A percentile compares a stretch with the other conserved stretches of the same genome.
Conservation (phyloP, 257 asterid genomes). For the Ocimum tenuiflorum region DNA sequence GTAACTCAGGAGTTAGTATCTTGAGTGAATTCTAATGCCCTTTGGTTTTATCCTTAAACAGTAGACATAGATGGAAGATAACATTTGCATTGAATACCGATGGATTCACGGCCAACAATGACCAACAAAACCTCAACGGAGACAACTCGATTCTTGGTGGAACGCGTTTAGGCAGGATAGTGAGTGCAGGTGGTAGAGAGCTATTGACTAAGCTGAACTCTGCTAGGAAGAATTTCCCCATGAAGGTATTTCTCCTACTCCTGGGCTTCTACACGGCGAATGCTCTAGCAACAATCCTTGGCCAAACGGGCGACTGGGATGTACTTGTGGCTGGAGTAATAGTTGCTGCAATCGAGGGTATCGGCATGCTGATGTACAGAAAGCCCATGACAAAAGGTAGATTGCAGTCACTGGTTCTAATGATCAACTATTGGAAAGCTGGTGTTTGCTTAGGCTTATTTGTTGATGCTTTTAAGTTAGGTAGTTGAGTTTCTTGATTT, state of each 20-base stretch:
- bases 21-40: background rate
- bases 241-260: slow-evolving; percentile 83
- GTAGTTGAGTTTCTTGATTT: slow-evolving; percentile 46
- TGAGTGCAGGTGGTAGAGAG: slow-evolving; percentile 68
- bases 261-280: slow-evolving; percentile 94
- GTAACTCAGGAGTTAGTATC: background rate
- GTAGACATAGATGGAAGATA: slow-evolving; percentile 37
- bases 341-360: slow-evolving; percentile 94
- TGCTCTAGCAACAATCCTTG: slow-evolving; percentile 85
- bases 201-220: slow-evolving; percentile 72
- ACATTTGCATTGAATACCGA: slow-evolving; percentile 66
- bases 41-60: slow-evolving; percentile 22
- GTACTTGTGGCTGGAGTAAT: slow-evolving; percentile 88
- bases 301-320: slow-evolving; percentile 99
- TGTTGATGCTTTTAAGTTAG: slow-evolving; percentile 93
- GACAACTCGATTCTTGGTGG: slow-evolving; percentile 48
- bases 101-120: slow-evolving; percentile 49
- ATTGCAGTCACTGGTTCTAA: slow-evolving; percentile 59
- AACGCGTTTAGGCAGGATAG: slow-evolving; percentile 91
- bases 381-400: slow-evolving; percentile 49
- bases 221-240: slow-evolving; percentile 72
- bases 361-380: slow-evolving; percentile 92
- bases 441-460: slow-evolving; percentile 96
- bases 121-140: slow-evolving; percentile 38
- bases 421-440: slow-evolving; percentile 95